Base-by-base conservation (phyloP, 1,284 basidiomycete genomes). In the Melanopsichium pennsylvanicum region DNA sequence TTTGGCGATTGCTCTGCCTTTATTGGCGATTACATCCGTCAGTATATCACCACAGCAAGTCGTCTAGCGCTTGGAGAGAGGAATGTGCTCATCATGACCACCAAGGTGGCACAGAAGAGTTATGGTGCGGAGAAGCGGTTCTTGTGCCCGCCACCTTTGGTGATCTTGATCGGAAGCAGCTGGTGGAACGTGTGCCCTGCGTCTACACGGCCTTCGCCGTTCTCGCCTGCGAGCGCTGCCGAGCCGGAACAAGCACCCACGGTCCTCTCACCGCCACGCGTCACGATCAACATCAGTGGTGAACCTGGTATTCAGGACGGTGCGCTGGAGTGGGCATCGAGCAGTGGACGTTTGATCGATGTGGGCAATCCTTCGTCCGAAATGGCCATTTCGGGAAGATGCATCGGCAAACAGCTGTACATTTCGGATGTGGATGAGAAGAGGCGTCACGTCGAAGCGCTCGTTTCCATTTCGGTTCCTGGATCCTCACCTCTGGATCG, bases 41-140 rank as follows among this genome's bases (percentile, higher is more conserved):
- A 79, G 22, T 97, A 94, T 81, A 86, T 93, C 43, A 86, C 88
- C 23, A 87, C 92, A 11, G 85, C 88, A 21, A 96, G 96, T 81
- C 87, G 93, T 21, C 86, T 97, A 43, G 89, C 90, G 1, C 89
- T 91, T 73, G 94, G 94, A 40, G 94, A 97, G 82, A 87, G 93
- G 45, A 93, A 91, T 11, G 88, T 97, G 60, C 90, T 96, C 56
- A 90, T 97, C 76, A 93, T 96, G 90, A 94, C 92, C 21, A 92
- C 91, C 80, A 93, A 91, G 79, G 93, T 97, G 33, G 95, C 92
- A 3, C 95, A 97, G 84, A 96, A 97, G 82, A 93, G 91, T 16
- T 97, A 97, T 78, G 93, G 93, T 33, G 93, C 89, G 11, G 94
- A 97, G 83, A 96, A 97, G 83, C 87, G 94, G 86, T 97, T 97